A percentile compares a stretch with the other conserved stretches of the same genome.
These are phyloP conservation scores for Centaurea solstitialis DNA, from an alignment of 129 eudicot species.

Conservation along the genomic window DNA sequence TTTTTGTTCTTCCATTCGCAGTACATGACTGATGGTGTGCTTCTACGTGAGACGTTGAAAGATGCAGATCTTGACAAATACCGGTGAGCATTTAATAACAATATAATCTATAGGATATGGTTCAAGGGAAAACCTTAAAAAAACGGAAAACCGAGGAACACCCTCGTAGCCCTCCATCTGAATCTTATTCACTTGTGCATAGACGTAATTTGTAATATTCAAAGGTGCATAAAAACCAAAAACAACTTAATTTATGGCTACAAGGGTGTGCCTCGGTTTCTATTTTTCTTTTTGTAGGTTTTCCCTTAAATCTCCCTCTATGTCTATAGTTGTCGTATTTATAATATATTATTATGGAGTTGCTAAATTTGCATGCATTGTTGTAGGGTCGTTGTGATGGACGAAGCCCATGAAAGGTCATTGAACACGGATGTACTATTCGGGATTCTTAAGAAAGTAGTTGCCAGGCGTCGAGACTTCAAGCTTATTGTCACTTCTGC, in stretches of 20 bases:
- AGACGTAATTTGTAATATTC: too few species aligned
- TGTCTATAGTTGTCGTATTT: neutral
- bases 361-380: neutral
- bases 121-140: too few species aligned
- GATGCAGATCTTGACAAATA: constrained; percentile 76
- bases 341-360: neutral
- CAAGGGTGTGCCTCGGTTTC: too few species aligned
- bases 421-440: constrained; percentile 67
- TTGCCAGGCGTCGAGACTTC: constrained; percentile 71
- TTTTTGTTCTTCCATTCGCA: constrained; percentile 27
- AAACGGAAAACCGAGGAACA: too few species aligned
- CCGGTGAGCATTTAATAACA: constrained; percentile 39
- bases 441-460: constrained; percentile 72
- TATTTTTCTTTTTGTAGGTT: too few species aligned
- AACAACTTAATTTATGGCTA: too few species aligned
- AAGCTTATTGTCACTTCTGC: constrained; percentile 81
- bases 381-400: constrained; percentile 69
- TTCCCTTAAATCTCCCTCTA: too few species aligned
- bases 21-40: constrained; percentile 85
- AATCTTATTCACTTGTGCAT: too few species aligned
- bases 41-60: constrained; percentile 71
- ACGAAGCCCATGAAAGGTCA: constrained; percentile 81
- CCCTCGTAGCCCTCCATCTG: too few species aligned
- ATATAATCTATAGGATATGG: neutral
- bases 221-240: too few species aligned